Percentiles rank a stretch among this genome's conserved stretches.
phyloP scores from a whole-genome alignment of 192 early-diverging fungal species.

The Lobosporangium transversale region DNA sequence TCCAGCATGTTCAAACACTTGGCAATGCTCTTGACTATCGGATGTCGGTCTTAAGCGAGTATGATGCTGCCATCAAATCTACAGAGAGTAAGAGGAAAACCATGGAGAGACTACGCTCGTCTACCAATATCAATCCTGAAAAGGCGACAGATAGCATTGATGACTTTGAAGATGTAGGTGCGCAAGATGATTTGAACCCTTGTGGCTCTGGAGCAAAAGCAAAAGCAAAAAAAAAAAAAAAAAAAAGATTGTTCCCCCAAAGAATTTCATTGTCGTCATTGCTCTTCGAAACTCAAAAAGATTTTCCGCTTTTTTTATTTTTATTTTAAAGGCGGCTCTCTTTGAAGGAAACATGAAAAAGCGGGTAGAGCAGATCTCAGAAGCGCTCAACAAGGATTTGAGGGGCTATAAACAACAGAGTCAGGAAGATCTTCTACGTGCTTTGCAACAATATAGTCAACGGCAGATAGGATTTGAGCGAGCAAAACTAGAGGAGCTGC shows the following conservation, averaged over 20 bases:
- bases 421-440: constrained; percentile 48
- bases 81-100: constrained; percentile 55
- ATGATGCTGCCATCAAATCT: constrained; percentile 48
- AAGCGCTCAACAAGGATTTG: constrained; percentile 49
- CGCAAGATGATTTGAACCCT: too few species aligned
- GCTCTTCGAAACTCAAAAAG: too few species aligned
- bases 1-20: constrained; percentile 53
- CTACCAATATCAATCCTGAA: constrained; percentile 56
- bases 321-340: constrained; percentile 47
- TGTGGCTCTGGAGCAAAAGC: too few species aligned
- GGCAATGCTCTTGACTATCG: constrained; percentile 50
- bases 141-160: constrained; percentile 56
- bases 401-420: constrained; percentile 49
- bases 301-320: too few species aligned
- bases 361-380: constrained; percentile 49
- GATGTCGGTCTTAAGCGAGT: constrained; percentile 50
- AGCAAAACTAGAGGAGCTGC: constrained; percentile 52
- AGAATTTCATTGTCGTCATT: not conserved
- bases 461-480: constrained; percentile 56
- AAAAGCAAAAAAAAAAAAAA: too few species aligned
- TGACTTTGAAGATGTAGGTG: constrained; percentile 56
- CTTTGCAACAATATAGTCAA: constrained; percentile 49
- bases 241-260: too few species aligned
- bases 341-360: constrained; percentile 57
- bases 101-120: constrained; percentile 56